Conservation (phyloP, 2,329 filamentous ascomycete genomes). For the Fusarium brachygibbosum region DNA sequence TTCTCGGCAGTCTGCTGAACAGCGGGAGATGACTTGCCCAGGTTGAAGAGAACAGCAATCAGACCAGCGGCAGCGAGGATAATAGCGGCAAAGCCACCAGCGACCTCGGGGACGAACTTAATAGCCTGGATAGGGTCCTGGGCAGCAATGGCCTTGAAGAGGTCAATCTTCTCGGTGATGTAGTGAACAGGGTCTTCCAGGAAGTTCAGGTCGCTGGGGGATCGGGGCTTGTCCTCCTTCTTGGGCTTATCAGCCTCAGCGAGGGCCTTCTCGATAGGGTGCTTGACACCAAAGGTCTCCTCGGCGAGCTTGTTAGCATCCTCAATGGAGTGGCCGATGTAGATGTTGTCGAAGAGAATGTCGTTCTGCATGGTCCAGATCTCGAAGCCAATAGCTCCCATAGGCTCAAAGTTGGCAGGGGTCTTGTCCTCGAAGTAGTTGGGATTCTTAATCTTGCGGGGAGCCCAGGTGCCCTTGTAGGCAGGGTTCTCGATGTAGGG, state of each 20-base stretch:
- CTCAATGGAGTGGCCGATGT: conserved; percentile 96
- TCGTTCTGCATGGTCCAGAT: conserved; percentile 99
- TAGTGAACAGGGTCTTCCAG: conserved; percentile 89
- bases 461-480: conserved; percentile 97
- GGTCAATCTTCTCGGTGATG: conserved; percentile 91
- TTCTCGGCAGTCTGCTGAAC: conserved; percentile 78
- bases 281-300: conserved; percentile 93
- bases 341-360: conserved; percentile 99
- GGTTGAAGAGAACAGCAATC: conserved; percentile 74
- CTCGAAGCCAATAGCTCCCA: conserved; percentile 98
- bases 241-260: conserved; percentile 87
- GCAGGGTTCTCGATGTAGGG: conserved; percentile 95
- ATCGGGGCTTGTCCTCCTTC: conserved; percentile 72
- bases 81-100: conserved; percentile 81
- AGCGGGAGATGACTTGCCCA: conserved; percentile 75
- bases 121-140: conserved; percentile 85
- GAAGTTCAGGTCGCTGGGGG: conserved; percentile 85
- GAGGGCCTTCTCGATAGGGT: conserved; percentile 81
- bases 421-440: conserved; percentile 97
- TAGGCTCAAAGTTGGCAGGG: conserved; percentile 96
- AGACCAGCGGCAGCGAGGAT: conserved; percentile 78
- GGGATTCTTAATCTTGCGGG: conserved; percentile 97
- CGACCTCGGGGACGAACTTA: conserved; percentile 92
- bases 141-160: conserved; percentile 88
- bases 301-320: conserved; percentile 90